These are phyloP conservation scores for Cladochytrium replicatum DNA, from an alignment of 192 early-diverging fungal genomes.

Conservation along the genomic window DNA sequence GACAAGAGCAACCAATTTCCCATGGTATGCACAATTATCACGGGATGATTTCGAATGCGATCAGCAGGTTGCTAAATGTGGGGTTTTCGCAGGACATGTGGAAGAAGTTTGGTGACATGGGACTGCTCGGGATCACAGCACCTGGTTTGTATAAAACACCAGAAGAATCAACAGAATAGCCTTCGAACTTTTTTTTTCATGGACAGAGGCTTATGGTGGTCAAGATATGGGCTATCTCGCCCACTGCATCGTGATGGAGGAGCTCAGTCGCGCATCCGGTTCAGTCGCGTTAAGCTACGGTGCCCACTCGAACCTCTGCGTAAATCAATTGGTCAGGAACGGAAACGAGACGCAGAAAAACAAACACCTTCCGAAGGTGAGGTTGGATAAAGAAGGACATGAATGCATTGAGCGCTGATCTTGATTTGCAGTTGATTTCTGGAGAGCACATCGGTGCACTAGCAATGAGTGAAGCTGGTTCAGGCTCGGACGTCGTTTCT, in stretches of 20 bases:
- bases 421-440: constrained; percentile 49
- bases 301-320: constrained; percentile 93
- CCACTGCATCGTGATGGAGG: constrained; percentile 89
- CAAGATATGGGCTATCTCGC: constrained; percentile 81
- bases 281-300: constrained; percentile 88
- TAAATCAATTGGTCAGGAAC: constrained; percentile 92
- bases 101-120: constrained; percentile 95
- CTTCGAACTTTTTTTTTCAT: constrained; percentile 1
- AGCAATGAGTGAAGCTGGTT: constrained; percentile 87
- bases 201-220: constrained; percentile 70
- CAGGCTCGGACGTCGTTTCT: constrained; percentile 87
- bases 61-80: background rate
- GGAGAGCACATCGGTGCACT: constrained; percentile 85
- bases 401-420: background rate
- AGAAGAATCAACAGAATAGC: background rate
- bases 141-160: constrained; percentile 29
- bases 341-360: constrained; percentile 75
- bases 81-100: constrained; percentile 69
- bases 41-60: background rate
- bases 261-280: constrained; percentile 78
- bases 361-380: constrained; percentile 78
- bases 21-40: constrained; percentile 33
- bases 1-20: constrained; percentile 84
- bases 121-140: constrained; percentile 83
- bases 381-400: background rate